A percentile compares a stretch with the other conserved stretches of the same genome.
Evolutionary conservation across 345 rosid genomes (phyloP).

Genomic region (Gossypium mustelinum): DNA sequence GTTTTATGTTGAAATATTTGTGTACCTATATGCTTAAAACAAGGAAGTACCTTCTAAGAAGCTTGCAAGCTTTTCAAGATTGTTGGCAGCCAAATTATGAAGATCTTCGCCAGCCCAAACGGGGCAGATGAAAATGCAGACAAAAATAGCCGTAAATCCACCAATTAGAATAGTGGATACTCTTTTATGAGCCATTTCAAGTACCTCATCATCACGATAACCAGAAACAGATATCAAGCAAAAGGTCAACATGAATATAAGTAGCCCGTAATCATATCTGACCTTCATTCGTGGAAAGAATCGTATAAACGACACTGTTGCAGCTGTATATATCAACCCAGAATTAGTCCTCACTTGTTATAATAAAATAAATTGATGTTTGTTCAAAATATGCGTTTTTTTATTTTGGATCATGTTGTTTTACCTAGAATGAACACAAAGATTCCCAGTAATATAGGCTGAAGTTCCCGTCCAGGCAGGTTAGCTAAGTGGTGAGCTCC

Average conservation of each 20-base stretch:
- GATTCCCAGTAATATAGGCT: slow-evolving; percentile 60
- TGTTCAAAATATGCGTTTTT: background rate
- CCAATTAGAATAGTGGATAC: slow-evolving; percentile 65
- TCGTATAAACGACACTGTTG: slow-evolving; percentile 54
- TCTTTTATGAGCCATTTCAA: slow-evolving; percentile 51
- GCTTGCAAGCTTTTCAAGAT: slow-evolving; percentile 49
- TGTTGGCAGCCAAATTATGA: slow-evolving; percentile 44
- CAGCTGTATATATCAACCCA: slow-evolving; percentile 39
- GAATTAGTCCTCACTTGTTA: background rate
- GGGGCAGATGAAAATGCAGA: slow-evolving; percentile 53
- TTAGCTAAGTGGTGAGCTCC: slow-evolving; percentile 66
- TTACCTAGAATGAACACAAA: slow-evolving; percentile 62
- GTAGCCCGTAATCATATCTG: slow-evolving; percentile 75
- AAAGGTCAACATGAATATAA: slow-evolving; percentile 75
- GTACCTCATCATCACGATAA: slow-evolving; percentile 47
- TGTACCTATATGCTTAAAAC: background rate
- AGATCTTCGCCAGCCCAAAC: slow-evolving; percentile 75
- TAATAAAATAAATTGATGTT: background rate
- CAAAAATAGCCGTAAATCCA: slow-evolving; percentile 35
- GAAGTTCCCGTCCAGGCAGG: slow-evolving; percentile 45
- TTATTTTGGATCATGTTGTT: background rate
- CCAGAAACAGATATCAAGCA: slow-evolving; percentile 68
- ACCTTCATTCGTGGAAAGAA: slow-evolving; percentile 75
- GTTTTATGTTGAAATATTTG: background rate
- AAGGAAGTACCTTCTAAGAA: slow-evolving; percentile 50